phyloP scores from a whole-genome alignment of 2,329 filamentous ascomycete genomes.

The Fusarium dlaminii region DNA sequence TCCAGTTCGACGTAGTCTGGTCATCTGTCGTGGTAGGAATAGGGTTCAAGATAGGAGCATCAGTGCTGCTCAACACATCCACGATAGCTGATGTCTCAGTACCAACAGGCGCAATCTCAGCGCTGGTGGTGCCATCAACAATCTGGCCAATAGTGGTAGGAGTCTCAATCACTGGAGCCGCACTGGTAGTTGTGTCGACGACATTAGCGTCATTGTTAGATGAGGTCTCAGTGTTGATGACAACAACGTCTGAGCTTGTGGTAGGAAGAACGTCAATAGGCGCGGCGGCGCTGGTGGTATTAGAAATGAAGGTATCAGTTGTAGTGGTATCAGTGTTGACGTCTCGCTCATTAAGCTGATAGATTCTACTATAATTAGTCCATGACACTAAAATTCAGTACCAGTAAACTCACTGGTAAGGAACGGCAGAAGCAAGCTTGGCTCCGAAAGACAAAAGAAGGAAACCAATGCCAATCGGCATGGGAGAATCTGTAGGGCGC shows the following conservation, averaged over 20 bases:
- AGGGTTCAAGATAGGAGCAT: not conserved
- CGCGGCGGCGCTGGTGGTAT: not conserved
- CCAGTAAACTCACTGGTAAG: slow-evolving; percentile 3
- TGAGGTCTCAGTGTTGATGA: not conserved
- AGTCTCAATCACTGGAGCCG: not conserved
- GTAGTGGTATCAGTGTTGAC: not conserved
- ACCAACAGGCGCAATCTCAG: not conserved
- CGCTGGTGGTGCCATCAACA: not conserved
- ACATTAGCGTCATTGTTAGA: not conserved
- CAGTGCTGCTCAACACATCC: not conserved
- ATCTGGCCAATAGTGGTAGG: not conserved
- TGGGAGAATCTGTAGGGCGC: slow-evolving; percentile 12
- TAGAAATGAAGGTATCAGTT: not conserved
- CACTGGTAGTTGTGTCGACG: not conserved
- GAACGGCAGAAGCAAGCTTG: slow-evolving; percentile 9
- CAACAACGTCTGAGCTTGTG: not conserved
- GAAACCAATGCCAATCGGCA: slow-evolving; percentile 10
- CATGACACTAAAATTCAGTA: no score
- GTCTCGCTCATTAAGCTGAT: not conserved
- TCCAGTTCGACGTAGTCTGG: not conserved
- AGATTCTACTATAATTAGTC: not conserved
- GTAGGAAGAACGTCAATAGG: not conserved
- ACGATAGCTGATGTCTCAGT: not conserved
- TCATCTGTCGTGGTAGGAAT: not conserved
- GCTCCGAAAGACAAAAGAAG: slow-evolving; percentile 16